phyloP scores from a whole-genome alignment of 148 eudicot genomes.

The Drosera capensis region DNA sequence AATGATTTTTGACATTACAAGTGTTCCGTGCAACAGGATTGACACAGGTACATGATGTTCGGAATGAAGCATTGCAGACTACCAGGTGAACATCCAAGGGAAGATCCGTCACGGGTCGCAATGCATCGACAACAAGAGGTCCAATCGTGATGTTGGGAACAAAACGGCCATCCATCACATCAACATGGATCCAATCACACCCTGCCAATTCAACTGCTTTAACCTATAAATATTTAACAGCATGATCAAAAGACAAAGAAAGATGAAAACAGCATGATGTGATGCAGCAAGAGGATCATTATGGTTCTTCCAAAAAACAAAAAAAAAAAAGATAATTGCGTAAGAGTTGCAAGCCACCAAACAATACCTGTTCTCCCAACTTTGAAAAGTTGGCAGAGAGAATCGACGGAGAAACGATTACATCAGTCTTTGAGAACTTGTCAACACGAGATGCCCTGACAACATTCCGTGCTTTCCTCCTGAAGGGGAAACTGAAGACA shows the following conservation, averaged over 20 bases:
- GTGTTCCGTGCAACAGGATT: conserved; percentile 6
- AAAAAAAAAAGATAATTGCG: no score
- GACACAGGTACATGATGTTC: not conserved
- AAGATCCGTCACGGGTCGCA: conserved; percentile 94
- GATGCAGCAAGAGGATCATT: no score
- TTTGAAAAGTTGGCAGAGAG: conserved; percentile 92
- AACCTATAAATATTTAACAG: no score
- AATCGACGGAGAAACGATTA: conserved; percentile 96
- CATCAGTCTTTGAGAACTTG: conserved; percentile 81
- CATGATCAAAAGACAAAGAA: no score
- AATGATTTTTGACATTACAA: conserved; percentile 6
- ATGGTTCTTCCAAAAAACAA: not conserved
- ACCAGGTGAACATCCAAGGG: conserved; percentile 99
- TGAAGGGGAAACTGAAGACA: conserved; percentile 8
- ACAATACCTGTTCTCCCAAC: conserved; percentile 89
- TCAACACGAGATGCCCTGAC: conserved; percentile 94
- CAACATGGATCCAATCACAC: conserved; percentile 99
- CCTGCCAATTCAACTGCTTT: conserved; percentile 98
- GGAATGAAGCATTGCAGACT: conserved; percentile 15
- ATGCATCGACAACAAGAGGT: conserved; percentile 86
- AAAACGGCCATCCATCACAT: conserved; percentile 99
- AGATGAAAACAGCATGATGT: no score
- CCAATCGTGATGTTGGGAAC: conserved; percentile 98
- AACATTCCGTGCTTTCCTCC: conserved; percentile 47
- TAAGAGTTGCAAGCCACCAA: not conserved